Percentiles rank a stretch among this genome's conserved stretches.
These are phyloP conservation scores for Intubia oerlemansii DNA, from an alignment of 2,329 filamentous ascomycete species.

Conservation along the genomic window DNA sequence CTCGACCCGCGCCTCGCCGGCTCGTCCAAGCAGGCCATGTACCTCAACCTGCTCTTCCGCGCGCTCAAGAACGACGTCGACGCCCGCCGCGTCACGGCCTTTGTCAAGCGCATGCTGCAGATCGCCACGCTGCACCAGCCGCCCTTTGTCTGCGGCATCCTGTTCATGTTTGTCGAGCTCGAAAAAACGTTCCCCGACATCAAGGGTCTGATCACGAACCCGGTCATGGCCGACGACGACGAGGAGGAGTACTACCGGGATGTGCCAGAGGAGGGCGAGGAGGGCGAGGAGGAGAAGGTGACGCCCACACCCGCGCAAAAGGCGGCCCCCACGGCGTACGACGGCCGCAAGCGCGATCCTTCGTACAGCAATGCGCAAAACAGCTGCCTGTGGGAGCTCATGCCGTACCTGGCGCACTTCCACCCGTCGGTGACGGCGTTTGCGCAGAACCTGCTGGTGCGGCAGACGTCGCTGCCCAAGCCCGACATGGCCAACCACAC, in stretches of 20 bases:
- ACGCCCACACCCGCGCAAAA: slow-evolving; percentile 23
- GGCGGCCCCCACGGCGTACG: slow-evolving; percentile 30
- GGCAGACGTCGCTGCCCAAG: slow-evolving; percentile 57
- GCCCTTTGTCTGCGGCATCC: slow-evolving; percentile 77
- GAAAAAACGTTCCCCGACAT: slow-evolving; percentile 63
- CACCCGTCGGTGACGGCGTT: slow-evolving; percentile 85
- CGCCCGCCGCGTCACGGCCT: slow-evolving; percentile 80
- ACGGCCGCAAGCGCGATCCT: slow-evolving; percentile 78
- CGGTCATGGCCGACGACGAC: slow-evolving; percentile 57
- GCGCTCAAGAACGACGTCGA: slow-evolving; percentile 81
- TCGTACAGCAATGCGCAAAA: slow-evolving; percentile 83
- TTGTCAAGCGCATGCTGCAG: slow-evolving; percentile 83
- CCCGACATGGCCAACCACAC: slow-evolving; percentile 81
- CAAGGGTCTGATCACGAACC: slow-evolving; percentile 54
- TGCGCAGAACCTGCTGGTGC: slow-evolving; percentile 47
- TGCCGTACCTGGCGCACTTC: slow-evolving; percentile 58
- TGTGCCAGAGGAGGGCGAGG: slow-evolving; percentile 37
- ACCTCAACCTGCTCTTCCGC: slow-evolving; percentile 78
- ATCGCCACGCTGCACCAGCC: slow-evolving; percentile 75
- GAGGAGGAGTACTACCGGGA: slow-evolving; percentile 35
- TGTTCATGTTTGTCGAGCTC: slow-evolving; percentile 73
- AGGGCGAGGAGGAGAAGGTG: slow-evolving; percentile 22
- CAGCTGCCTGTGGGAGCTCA: slow-evolving; percentile 80
- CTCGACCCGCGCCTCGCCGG: slow-evolving; percentile 71
- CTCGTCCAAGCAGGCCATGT: slow-evolving; percentile 89